Evolutionary conservation across 2,329 filamentous ascomycete genomes (phyloP), one percentile per base, ranked within the genome.

Genomic region (Acarospora socialis): DNA sequence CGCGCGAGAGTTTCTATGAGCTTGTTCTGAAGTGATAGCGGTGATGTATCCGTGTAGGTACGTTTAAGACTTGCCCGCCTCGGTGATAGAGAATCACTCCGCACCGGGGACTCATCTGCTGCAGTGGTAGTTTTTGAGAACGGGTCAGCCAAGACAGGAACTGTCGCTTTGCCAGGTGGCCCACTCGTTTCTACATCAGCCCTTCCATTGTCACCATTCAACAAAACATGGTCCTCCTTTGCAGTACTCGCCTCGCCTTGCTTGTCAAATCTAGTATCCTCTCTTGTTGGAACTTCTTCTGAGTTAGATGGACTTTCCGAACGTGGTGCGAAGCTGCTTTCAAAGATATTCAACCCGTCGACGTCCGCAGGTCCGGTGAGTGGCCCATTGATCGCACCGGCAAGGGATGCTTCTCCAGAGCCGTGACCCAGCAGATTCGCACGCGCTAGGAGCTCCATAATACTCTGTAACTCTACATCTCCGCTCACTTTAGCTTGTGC

Each of bases 381-480:
- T 21, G 87, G 81, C 3, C 77, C 81, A 23, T 50, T 45, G 52
- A 54, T 42, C 51, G 56, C 38, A 13, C 59, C 59, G 38, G 65
- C 42, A 9, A 61, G 63, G 43, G 61, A 55, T 24, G 57, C 56
- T 29, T 63, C 41, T 27, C 52, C 44, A 37, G 57, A 76, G 33
- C 76, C 74, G 21, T 74, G 68, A 12, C 74, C 77, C 34, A 87
- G 73, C 15, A 94, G 58, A 43, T 87, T 81, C 28, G 86, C 81
- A 47, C 77, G 76, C 26, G 81, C 77, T 39, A 94, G 62, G 35
- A 94, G 63, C 48, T 95, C 86, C 56, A 94, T 71, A 79, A 93
- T 84, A 47, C 77, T 78, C 55, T 94, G 83, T 28, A 84, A 70
- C 45, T 94, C 87, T 31, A 81, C 62, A 54, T 95, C 86, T 14